A percentile compares a stretch with the other conserved stretches of the same genome.
These are phyloP conservation scores for Wallacemonas sp. DNA, from an alignment of 208 protist species.

Conservation along the genomic window DNA sequence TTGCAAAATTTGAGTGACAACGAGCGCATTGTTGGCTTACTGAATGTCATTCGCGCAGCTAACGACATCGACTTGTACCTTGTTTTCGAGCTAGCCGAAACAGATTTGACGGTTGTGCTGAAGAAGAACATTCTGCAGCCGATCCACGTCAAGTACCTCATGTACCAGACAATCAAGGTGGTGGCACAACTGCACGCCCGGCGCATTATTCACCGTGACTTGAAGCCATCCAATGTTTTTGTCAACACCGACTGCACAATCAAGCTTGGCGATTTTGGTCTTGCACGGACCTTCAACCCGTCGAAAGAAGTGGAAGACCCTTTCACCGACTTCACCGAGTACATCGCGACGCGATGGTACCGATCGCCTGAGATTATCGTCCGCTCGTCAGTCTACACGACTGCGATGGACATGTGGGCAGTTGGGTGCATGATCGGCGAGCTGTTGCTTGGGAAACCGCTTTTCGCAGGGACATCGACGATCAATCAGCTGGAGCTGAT, in stretches of 20 bases:
- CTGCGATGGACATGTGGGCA: constrained; percentile 99
- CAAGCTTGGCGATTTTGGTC: constrained; percentile 97
- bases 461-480: constrained; percentile 95
- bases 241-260: constrained; percentile 93
- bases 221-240: constrained; percentile 94
- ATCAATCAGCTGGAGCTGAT: constrained; percentile 96
- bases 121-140: constrained; percentile 95
- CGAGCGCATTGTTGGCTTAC: constrained; percentile 91
- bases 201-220: constrained; percentile 91
- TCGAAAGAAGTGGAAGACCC: constrained; percentile 33
- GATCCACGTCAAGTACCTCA: constrained; percentile 93
- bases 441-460: constrained; percentile 90
- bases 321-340: constrained; percentile 90
- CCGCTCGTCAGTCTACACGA: constrained; percentile 93
- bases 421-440: constrained; percentile 98
- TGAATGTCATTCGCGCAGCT: constrained; percentile 96
- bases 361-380: constrained; percentile 97
- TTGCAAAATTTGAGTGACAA: constrained; percentile 73
- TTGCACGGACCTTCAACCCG: constrained; percentile 90
- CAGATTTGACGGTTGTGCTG: constrained; percentile 92
- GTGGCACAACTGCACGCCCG: constrained; percentile 93
- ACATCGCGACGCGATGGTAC: constrained; percentile 98
- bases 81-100: constrained; percentile 96
- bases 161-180: constrained; percentile 95
- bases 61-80: constrained; percentile 97